Conservation (phyloP, 164 flowering plant genomes). For the Santalum album region DNA sequence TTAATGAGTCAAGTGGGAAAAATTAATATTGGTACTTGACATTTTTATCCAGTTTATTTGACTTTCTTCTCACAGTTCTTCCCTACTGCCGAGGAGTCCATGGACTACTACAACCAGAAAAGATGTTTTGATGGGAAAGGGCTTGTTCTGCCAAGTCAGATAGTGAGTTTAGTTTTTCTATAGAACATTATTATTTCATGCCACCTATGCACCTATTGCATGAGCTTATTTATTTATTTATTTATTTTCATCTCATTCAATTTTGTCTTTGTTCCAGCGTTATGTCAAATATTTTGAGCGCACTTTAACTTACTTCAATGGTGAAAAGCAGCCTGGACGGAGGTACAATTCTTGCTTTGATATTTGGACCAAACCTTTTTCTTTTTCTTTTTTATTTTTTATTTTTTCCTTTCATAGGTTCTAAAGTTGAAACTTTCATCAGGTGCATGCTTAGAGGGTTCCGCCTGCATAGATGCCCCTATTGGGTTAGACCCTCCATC, state of each 20-base stretch:
- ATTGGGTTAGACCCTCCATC: conserved; percentile 4
- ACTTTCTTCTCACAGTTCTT: conserved; percentile 47
- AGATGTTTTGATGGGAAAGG: conserved; percentile 95
- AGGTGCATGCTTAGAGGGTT: conserved; percentile 3
- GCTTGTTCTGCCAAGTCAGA: conserved; percentile 95
- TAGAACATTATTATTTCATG: too few species aligned
- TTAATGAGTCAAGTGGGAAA: background rate
- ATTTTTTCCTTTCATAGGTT: too few species aligned
- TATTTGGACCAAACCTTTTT: too few species aligned
- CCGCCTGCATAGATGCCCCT: conserved; percentile 1
- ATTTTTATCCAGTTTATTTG: too few species aligned
- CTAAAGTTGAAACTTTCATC: background rate
- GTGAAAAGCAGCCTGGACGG: background rate
- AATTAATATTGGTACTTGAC: too few species aligned
- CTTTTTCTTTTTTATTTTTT: too few species aligned
- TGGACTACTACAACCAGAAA: conserved; percentile 94
- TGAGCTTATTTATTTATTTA: too few species aligned
- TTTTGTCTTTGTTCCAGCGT: background rate
- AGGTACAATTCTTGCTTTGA: background rate
- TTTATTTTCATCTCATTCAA: too few species aligned
- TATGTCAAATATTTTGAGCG: conserved; percentile 4
- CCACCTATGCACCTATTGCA: background rate
- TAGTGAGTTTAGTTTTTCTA: conserved; percentile 44
- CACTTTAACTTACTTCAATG: background rate
- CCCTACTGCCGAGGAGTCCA: conserved; percentile 97